Conservation (phyloP, 257 asterid genomes). For the Salvia splendens region DNA sequence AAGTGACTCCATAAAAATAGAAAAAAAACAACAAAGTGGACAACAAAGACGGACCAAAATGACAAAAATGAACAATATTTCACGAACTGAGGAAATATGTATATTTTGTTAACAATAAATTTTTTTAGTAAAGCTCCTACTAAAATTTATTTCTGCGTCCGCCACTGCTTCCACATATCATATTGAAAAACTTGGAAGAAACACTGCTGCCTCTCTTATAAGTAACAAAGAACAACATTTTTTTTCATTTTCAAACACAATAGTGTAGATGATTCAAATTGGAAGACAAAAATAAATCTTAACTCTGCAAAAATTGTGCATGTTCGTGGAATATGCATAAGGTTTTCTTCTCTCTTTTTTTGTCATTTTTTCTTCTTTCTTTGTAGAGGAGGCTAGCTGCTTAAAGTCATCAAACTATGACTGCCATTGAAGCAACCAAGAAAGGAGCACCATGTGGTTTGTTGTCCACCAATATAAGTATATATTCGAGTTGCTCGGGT, state of each 20-base stretch:
- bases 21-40: too few relatives aligned
- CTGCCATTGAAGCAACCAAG: constrained; percentile 31
- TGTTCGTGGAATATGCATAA: constrained; percentile 34
- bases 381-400: neutral
- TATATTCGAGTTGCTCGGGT: constrained; percentile 1
- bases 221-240: constrained; percentile 21
- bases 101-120: too few relatives aligned
- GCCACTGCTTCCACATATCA: too few relatives aligned
- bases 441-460: constrained; percentile 17
- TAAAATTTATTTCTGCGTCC: too few relatives aligned
- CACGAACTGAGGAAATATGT: too few relatives aligned
- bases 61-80: too few relatives aligned
- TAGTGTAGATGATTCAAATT: constrained; percentile 30
- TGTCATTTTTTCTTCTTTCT: neutral
- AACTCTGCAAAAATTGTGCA: constrained; percentile 34
- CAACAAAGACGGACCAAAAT: too few relatives aligned
- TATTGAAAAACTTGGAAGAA: neutral
- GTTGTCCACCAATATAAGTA: constrained; percentile 18
- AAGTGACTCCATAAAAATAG: too few relatives aligned
- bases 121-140: too few relatives aligned
- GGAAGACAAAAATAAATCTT: constrained; percentile 10
- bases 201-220: neutral
- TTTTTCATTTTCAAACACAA: constrained; percentile 14
- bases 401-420: too few relatives aligned
- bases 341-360: neutral